phyloP scores from a whole-genome alignment of 176 grass and related monocot genomes.

The Triticum monococcum region DNA sequence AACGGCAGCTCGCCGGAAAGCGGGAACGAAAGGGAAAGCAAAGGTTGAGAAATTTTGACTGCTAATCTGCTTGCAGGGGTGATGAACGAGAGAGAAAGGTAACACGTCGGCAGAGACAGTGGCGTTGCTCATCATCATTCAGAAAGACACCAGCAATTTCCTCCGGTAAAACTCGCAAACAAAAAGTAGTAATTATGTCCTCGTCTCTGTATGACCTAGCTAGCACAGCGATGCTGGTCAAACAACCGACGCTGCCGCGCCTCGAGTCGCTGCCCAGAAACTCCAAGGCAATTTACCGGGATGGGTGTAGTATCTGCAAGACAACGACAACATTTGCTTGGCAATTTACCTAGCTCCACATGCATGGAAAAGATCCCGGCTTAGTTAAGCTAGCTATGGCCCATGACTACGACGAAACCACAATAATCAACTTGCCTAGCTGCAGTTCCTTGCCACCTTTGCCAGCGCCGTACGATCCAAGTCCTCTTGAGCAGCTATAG shows the following conservation, averaged over 20 bases:
- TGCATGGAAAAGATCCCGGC: neutral
- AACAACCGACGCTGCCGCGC: neutral
- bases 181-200: too few relatives aligned
- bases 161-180: too few relatives aligned
- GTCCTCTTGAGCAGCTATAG: too few relatives aligned
- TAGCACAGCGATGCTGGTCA: neutral
- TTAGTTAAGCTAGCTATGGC: too few relatives aligned
- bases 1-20: neutral
- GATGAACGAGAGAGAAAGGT: too few relatives aligned
- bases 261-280: conserved; percentile 9
- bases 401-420: too few relatives aligned
- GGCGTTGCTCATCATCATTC: too few relatives aligned
- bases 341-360: neutral
- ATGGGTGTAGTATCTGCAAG: neutral
- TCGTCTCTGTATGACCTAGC: neutral
- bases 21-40: neutral
- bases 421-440: too few relatives aligned
- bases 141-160: neutral
- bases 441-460: too few relatives aligned
- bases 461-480: too few relatives aligned
- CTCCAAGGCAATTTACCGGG: conserved; percentile 17
- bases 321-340: neutral
- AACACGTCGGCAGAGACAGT: too few relatives aligned
- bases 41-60: neutral
- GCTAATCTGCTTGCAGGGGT: neutral